Base-by-base conservation (phyloP, 2,329 filamentous ascomycete genomes). In the Phaeosphaeria sp. region DNA sequence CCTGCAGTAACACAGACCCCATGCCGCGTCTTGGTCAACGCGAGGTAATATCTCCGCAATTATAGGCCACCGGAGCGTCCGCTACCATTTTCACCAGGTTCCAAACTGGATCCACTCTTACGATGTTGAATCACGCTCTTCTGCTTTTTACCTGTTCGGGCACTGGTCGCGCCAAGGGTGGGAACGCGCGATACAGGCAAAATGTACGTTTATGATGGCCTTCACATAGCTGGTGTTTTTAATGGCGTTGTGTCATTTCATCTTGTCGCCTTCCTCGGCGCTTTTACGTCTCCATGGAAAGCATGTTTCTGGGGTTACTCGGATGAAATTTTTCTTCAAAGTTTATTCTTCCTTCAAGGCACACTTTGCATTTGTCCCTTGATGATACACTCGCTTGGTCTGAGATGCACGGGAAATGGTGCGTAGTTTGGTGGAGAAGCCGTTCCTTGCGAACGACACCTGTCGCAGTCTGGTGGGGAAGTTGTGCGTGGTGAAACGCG, bases 1-100 rank as follows among this genome's bases (percentile, higher is more conserved):
- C 52, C 49, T 50, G 56, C 60, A 60, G 58, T 62, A 57, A 58
- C 49, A 58, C 46, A 43, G 53, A 48, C 44, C 54, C 36, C 52
- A 60, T 54, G 43, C 42, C 53, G 46, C 52, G 41, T 54, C 55
- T 52, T 25, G 52, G 56, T 23, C 23, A 51, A 46, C 33, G 54
- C 47, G 23, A 39, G 41, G n/a, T 46, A 56, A 52, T 60, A 44
- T 56, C 52, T 50, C 46, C 48, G 49, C 39, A 30, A 53, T 47
- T 51, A 53, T 61, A 46, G 36, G 46, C 25, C 18, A 21, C 42
- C 60, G 58, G 58, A 59, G 44, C 58, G 50, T 25, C 59, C 59
- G 59, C 49, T 50, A 23, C 54, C 27, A 27, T 22, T 22, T 42
- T 46, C 20, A 22, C 23, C 25, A 51, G 50, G 46, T 47, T 50